These are phyloP conservation scores for Drechslerella dactyloides DNA, from an alignment of 2,329 filamentous ascomycete species.

Conservation along the genomic window DNA sequence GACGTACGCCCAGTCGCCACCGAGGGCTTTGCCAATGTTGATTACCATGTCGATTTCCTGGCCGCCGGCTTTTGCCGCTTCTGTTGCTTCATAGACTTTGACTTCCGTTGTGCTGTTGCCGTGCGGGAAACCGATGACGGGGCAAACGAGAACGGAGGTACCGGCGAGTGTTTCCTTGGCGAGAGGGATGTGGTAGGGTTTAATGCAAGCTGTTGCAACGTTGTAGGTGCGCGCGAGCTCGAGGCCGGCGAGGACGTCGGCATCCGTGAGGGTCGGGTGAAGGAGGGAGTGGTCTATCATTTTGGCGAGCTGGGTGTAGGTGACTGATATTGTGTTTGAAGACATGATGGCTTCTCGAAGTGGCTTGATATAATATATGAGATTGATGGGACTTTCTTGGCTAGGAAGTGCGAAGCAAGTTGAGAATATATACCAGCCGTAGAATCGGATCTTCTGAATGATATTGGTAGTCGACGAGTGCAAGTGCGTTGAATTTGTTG, in stretches of 20 bases:
- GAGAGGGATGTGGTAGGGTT: conserved; percentile 64
- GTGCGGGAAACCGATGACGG: conserved; percentile 69
- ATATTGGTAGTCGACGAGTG: not conserved
- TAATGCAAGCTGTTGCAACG: conserved; percentile 67
- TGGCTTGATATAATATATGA: not conserved
- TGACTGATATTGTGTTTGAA: conserved; percentile 26
- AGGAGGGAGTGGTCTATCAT: conserved; percentile 69
- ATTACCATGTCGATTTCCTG: conserved; percentile 68
- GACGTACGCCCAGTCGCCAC: conserved; percentile 67
- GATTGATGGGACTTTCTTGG: no score
- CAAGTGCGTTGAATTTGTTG: conserved; percentile 41
- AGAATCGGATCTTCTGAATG: no score
- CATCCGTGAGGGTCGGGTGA: conserved; percentile 68
- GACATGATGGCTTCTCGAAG: conserved; percentile 10
- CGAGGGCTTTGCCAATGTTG: conserved; percentile 67
- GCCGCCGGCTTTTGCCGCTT: conserved; percentile 62
- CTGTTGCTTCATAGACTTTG: conserved; percentile 65
- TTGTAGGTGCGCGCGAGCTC: conserved; percentile 61
- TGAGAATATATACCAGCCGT: conserved; percentile 1
- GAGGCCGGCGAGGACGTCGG: conserved; percentile 63
- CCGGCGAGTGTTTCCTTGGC: conserved; percentile 62
- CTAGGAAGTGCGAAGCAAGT: not conserved
- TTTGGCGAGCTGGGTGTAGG: conserved; percentile 60
- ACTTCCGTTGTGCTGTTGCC: conserved; percentile 65
- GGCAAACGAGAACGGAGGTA: conserved; percentile 63